phyloP scores from a whole-genome alignment of 2,329 filamentous ascomycete species.

The Ceratocystis smalleyi region DNA sequence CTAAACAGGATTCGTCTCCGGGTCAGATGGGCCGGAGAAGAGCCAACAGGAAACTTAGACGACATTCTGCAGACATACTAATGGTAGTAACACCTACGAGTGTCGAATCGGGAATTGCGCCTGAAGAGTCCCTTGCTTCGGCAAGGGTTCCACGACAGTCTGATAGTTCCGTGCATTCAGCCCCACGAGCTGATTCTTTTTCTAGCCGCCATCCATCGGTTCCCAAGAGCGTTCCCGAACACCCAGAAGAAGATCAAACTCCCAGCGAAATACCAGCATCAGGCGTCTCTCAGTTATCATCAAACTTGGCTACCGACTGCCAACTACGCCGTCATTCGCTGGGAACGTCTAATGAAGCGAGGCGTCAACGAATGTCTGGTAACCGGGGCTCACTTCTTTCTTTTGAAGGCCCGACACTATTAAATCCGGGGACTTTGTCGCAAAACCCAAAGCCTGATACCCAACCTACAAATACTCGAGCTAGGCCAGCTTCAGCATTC shows the following conservation, averaged over 20 bases:
- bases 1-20: background rate
- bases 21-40: background rate
- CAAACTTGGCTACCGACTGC: background rate
- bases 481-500: background rate
- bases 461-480: background rate
- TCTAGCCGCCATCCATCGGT: background rate
- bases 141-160: background rate
- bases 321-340: background rate
- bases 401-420: background rate
- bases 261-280: too few relatives aligned
- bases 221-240: background rate
- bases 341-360: background rate
- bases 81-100: background rate
- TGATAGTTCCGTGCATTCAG: background rate
- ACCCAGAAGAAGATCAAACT: background rate
- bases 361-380: background rate
- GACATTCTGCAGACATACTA: background rate
- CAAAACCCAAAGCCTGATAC: background rate
- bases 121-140: background rate
- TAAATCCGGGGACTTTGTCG: background rate
- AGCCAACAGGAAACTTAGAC: background rate
- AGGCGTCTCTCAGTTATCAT: too few relatives aligned
- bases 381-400: background rate
- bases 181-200: background rate
- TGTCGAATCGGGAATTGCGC: background rate